phyloP scores from a whole-genome alignment of 306 rosid species.

The Trifolium subterraneum region DNA sequence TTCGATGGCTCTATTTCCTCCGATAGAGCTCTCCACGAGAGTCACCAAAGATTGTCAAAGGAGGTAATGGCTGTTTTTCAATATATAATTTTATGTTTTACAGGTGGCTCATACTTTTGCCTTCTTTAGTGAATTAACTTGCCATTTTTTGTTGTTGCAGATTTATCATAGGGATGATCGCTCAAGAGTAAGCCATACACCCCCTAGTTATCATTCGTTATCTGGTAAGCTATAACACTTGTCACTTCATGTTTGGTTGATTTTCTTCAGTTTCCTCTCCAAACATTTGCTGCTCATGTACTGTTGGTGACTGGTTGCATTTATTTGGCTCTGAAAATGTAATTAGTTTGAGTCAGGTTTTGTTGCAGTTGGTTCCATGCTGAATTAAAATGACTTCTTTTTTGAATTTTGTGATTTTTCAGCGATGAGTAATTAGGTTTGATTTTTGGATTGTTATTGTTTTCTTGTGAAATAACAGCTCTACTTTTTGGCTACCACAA shows the following conservation, averaged over 20 bases:
- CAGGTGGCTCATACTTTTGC: constrained; percentile 31
- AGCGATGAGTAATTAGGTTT: constrained; percentile 4
- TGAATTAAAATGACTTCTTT: constrained; percentile 17
- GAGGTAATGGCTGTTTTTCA: constrained; percentile 64
- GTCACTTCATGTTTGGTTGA: constrained; percentile 30
- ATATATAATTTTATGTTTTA: constrained; percentile 37
- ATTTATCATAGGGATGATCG: constrained; percentile 88
- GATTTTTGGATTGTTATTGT: constrained; percentile 2
- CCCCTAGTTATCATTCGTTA: constrained; percentile 65
- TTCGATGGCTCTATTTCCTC: constrained; percentile 70
- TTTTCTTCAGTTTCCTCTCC: constrained; percentile 13
- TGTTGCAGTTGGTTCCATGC: constrained; percentile 11
- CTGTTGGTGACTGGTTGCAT: constrained; percentile 25
- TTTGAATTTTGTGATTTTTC: background rate
- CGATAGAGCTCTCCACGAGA: constrained; percentile 77
- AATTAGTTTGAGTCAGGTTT: constrained; percentile 25
- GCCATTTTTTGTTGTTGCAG: constrained; percentile 53
- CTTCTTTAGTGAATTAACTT: constrained; percentile 25
- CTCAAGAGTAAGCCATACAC: constrained; percentile 64
- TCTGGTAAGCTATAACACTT: constrained; percentile 64
- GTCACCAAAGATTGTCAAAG: constrained; percentile 71
- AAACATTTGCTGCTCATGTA: constrained; percentile 1
- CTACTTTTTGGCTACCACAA: background rate
- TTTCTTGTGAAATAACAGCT: constrained; percentile 17
- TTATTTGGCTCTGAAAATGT: constrained; percentile 33